Conservation (phyloP, 1,139 yeast species). For the Wickerhamiella infanticola region DNA sequence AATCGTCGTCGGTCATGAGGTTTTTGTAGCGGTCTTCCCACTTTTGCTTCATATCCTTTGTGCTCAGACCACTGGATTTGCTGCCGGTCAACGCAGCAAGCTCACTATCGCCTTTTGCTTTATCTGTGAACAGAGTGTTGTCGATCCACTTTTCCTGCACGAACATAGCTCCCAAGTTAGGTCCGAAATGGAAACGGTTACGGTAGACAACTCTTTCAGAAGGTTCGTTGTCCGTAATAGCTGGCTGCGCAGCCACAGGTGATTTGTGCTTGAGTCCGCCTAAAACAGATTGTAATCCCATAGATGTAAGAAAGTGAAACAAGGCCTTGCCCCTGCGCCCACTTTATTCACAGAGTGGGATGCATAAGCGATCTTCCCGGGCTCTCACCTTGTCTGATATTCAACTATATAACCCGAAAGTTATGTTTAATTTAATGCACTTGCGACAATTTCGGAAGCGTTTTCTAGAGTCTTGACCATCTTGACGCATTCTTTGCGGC, state of each 20-base stretch:
- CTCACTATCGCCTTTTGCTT: slow-evolving; percentile 43
- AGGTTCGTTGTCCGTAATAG: slow-evolving; percentile 26
- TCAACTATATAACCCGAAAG: neutral
- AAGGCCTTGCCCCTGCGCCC: neutral
- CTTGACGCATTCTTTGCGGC: slow-evolving; percentile 86
- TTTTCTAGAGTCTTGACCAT: slow-evolving; percentile 85
- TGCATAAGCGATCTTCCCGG: too few relatives aligned
- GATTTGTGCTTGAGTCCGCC: slow-evolving; percentile 11
- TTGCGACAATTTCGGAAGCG: slow-evolving; percentile 74
- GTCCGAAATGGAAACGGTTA: slow-evolving; percentile 62
- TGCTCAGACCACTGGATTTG: slow-evolving; percentile 17
- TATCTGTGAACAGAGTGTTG: slow-evolving; percentile 45
- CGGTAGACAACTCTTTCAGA: slow-evolving; percentile 41
- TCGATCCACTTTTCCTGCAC: slow-evolving; percentile 51
- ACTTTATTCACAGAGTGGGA: too few relatives aligned
- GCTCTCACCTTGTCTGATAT: neutral
- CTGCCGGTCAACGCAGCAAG: slow-evolving; percentile 57
- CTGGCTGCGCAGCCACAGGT: slow-evolving; percentile 20
- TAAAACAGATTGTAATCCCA: slow-evolving; percentile 14
- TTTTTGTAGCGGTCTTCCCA: slow-evolving; percentile 56
- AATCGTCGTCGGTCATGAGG: slow-evolving; percentile 56
- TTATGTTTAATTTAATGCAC: slow-evolving; percentile 3
- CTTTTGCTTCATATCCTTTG: slow-evolving; percentile 17
- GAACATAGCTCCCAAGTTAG: slow-evolving; percentile 73
- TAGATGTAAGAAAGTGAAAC: slow-evolving; percentile 1